phyloP scores from a whole-genome alignment of 2,329 filamentous ascomycete genomes.

The Aschersonia sp. region DNA sequence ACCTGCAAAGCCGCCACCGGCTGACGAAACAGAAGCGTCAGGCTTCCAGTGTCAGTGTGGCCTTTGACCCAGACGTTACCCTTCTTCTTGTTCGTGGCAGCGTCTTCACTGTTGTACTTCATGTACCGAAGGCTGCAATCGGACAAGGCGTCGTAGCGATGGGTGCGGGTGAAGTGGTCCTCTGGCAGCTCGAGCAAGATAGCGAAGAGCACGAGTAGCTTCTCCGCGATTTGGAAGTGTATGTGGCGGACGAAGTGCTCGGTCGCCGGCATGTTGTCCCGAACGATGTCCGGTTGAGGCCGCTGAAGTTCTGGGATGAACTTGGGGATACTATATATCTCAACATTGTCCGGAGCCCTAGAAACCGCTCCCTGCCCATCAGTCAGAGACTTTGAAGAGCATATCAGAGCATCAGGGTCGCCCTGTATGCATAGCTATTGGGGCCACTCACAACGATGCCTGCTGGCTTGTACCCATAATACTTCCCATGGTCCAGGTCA shows the following conservation, averaged over 20 bases:
- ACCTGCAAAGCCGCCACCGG: slow-evolving; percentile 42
- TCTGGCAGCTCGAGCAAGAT: slow-evolving; percentile 43
- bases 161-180: slow-evolving; percentile 36
- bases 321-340: not conserved
- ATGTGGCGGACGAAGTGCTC: slow-evolving; percentile 21
- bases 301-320: not conserved
- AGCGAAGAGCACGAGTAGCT: slow-evolving; percentile 20
- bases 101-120: slow-evolving; percentile 35
- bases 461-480: not conserved
- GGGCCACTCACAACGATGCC: not conserved
- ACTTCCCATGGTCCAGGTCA: not conserved
- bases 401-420: not conserved
- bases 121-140: slow-evolving; percentile 46
- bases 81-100: slow-evolving; percentile 24
- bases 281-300: not conserved
- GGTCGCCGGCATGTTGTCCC: slow-evolving; percentile 9
- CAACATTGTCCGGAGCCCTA: not conserved
- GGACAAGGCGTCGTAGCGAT: slow-evolving; percentile 36
- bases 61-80: slow-evolving; percentile 21
- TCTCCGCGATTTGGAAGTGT: slow-evolving; percentile 15
- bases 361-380: not conserved
- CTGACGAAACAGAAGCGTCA: slow-evolving; percentile 43
- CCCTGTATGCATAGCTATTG: not conserved
- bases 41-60: slow-evolving; percentile 40
- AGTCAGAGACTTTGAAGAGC: not conserved